phyloP scores from a whole-genome alignment of 2,329 filamentous ascomycete genomes.

The Fusarium ambrosium region DNA sequence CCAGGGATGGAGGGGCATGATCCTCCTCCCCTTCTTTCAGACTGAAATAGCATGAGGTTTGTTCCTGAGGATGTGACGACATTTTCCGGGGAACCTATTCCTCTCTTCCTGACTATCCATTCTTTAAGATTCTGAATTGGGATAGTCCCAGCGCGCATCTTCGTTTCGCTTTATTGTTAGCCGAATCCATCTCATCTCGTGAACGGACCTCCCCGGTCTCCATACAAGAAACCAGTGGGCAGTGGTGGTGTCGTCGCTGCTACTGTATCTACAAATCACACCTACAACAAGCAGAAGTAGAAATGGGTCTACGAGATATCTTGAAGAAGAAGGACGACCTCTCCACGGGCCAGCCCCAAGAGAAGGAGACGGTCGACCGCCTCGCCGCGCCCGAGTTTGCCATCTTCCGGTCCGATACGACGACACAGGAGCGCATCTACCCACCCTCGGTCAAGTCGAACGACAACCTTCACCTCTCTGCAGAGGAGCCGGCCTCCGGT shows the following conservation, averaged over 20 bases:
- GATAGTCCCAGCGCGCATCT: neutral
- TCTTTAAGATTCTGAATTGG: neutral
- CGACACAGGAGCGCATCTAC: constrained; percentile 81
- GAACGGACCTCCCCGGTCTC: constrained; percentile 8
- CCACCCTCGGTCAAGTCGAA: constrained; percentile 65
- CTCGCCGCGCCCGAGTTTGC: constrained; percentile 76
- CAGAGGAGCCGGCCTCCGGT: constrained; percentile 44
- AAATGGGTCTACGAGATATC: constrained; percentile 67
- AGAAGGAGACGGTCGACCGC: constrained; percentile 54
- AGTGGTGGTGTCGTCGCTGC: neutral
- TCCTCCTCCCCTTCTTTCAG: neutral
- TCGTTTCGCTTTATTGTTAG: neutral
- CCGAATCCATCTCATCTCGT: neutral
- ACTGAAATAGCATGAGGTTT: neutral
- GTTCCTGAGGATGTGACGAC: constrained; percentile 7
- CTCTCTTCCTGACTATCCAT: neutral
- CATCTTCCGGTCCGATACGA: constrained; percentile 87
- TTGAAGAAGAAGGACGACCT: constrained; percentile 67
- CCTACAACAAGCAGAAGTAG: neutral
- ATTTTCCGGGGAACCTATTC: neutral
- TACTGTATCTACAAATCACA: neutral
- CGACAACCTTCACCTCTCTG: constrained; percentile 50
- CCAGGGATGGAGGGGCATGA: neutral
- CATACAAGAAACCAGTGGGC: neutral
- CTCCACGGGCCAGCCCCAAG: constrained; percentile 52